Evolutionary conservation across 1,139 yeast species (phyloP).

Genomic region (Scheffersomyces illinoinensis): DNA sequence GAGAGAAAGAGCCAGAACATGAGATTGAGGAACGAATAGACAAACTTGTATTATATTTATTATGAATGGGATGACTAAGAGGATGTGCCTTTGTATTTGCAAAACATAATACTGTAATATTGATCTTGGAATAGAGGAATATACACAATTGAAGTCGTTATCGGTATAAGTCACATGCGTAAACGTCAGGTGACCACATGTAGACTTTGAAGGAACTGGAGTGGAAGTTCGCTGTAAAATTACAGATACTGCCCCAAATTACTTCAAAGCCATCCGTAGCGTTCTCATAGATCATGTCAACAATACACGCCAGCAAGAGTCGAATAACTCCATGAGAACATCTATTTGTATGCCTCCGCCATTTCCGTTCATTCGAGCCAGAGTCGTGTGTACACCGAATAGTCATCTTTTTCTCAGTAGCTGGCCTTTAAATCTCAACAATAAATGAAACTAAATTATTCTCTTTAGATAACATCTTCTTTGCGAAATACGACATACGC

Average conservation of each 20-base stretch:
- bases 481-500: not conserved
- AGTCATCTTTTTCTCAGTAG: not conserved
- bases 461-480: not conserved
- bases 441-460: not conserved
- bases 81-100: too few species aligned
- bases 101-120: too few species aligned
- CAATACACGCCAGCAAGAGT: not conserved
- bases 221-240: not conserved
- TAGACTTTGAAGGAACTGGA: not conserved
- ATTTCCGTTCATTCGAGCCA: not conserved
- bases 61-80: not conserved
- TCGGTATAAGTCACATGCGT: not conserved
- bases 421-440: not conserved
- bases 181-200: not conserved
- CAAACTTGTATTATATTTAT: not conserved
- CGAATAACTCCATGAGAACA: not conserved
- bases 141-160: too few species aligned
- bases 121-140: too few species aligned
- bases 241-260: not conserved
- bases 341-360: not conserved
- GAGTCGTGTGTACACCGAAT: conserved; percentile 1
- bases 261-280: not conserved
- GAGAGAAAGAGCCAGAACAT: not conserved
- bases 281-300: not conserved
- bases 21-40: not conserved